Base-by-base conservation (phyloP, 345 rosid genomes). In the Pistacia integerrima region DNA sequence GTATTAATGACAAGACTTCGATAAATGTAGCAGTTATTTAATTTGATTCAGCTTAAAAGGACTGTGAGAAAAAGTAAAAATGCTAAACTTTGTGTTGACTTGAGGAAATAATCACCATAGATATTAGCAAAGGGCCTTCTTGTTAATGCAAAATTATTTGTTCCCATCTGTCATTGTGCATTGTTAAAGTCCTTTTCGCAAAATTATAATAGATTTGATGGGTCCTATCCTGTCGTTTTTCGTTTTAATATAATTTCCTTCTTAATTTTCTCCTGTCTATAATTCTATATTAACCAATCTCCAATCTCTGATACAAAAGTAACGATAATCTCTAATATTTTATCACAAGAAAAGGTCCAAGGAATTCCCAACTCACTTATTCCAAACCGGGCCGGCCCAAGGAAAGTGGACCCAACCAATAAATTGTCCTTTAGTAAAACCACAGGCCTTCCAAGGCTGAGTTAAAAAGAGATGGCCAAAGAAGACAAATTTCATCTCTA, bases 331-430 rank as follows among this genome's bases (percentile, higher is more conserved):
- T 58, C 49, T 64, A 58, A 20, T 67, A 52, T 70, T 77, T 8
- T 65, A 65, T 44, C 60, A 69, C 33, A 72, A 67, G 74, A 64
- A 59, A 59, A 63, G 64, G 33, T 54, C 60, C 44, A 22, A 48
- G 54, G 61, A 38, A 59, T 68, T 71, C 17, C 69, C 69, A 33
- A 67, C 67, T 22, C 25, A 38, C 72, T 67, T 72, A 61, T 78
- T 62, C 48, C 52, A 60, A 77, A 66, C 38, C 61, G 79, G 85
- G 87, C 83, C 92, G 84, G 88, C 87, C 80, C 87, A 60, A 75
- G 54, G 36, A 56, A 58, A 72, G 73, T 72, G 79, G 83, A 55
- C 56, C 81, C 48, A 56, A 18, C 10, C 7, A 57, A 56, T 20
- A 65, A 58, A 11, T 76, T 86, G 89, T 86, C 87, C 28, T 76